phyloP scores from a whole-genome alignment of 352 stramenopile genomes.

The Globisporangium barbulae region DNA sequence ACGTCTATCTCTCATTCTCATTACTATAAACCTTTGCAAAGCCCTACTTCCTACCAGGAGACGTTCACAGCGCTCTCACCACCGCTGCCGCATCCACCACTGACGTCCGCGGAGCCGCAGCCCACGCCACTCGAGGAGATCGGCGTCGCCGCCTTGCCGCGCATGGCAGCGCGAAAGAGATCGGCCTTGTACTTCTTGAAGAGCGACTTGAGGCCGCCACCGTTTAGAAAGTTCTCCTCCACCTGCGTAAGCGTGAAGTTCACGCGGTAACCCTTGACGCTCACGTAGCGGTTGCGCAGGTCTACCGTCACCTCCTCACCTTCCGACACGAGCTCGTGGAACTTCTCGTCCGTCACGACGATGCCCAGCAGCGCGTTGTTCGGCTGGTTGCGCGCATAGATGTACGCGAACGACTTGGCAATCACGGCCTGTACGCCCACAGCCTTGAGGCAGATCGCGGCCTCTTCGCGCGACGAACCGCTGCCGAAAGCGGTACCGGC shows the following conservation, averaged over 20 bases:
- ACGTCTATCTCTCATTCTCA: slow-evolving; percentile 12
- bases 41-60: slow-evolving; percentile 17
- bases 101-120: slow-evolving; percentile 26
- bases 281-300: slow-evolving; percentile 62
- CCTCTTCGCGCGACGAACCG: slow-evolving; percentile 77
- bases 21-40: background rate
- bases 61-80: slow-evolving; percentile 9
- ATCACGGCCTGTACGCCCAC: slow-evolving; percentile 78
- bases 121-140: slow-evolving; percentile 60
- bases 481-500: slow-evolving; percentile 70
- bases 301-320: slow-evolving; percentile 69
- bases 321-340: slow-evolving; percentile 67
- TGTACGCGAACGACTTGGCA: slow-evolving; percentile 85
- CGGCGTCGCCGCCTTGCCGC: slow-evolving; percentile 55
- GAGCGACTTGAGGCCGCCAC: slow-evolving; percentile 65
- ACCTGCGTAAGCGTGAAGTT: slow-evolving; percentile 71
- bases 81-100: slow-evolving; percentile 14
- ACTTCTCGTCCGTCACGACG: slow-evolving; percentile 77
- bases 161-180: slow-evolving; percentile 76
- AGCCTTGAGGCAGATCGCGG: slow-evolving; percentile 78
- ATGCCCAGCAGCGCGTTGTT: slow-evolving; percentile 83
- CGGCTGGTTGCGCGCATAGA: slow-evolving; percentile 81
- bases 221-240: slow-evolving; percentile 79
- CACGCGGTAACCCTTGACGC: slow-evolving; percentile 55
- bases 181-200: slow-evolving; percentile 86